These are phyloP conservation scores for Suhomyces kunorum DNA, from an alignment of 1,139 yeast genomes.

Conservation along the genomic window DNA sequence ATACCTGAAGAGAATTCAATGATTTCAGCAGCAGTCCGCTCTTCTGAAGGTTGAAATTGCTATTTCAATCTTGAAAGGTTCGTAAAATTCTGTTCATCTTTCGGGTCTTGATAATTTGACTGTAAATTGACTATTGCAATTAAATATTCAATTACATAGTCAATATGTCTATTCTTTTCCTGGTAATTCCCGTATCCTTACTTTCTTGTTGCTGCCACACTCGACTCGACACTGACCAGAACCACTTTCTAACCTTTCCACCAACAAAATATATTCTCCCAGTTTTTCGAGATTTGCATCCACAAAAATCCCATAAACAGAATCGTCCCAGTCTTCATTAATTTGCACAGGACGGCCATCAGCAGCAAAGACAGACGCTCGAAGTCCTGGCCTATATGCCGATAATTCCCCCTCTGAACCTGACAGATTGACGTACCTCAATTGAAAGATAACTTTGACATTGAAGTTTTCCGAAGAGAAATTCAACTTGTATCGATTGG, in stretches of 20 bases:
- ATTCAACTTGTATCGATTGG: conserved; percentile 38
- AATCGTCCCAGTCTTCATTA: conserved; percentile 45
- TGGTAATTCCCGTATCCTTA: no score
- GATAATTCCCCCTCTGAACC: conserved; percentile 24
- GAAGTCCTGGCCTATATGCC: conserved; percentile 39
- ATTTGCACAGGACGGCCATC: conserved; percentile 32
- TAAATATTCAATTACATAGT: no score
- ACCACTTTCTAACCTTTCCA: conserved; percentile 54
- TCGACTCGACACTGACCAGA: conserved; percentile 39
- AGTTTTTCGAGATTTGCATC: conserved; percentile 31
- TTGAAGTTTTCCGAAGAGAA: conserved; percentile 25
- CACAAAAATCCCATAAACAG: conserved; percentile 46
- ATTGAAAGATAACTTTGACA: conserved; percentile 29
- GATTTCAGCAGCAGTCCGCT: no score
- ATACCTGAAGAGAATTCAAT: no score
- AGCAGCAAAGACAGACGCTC: conserved; percentile 46
- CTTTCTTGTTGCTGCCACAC: conserved; percentile 31
- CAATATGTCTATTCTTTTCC: no score
- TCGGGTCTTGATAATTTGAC: no score
- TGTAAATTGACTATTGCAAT: no score
- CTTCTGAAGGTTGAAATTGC: no score
- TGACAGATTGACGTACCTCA: conserved; percentile 22
- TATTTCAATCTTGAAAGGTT: no score
- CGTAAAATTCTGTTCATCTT: no score
- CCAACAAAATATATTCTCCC: conserved; percentile 39